Percentiles rank a stretch among this genome's conserved stretches.
These are phyloP conservation scores for Neobulgaria alba DNA, from an alignment of 2,329 filamentous ascomycete genomes.

Conservation along the genomic window DNA sequence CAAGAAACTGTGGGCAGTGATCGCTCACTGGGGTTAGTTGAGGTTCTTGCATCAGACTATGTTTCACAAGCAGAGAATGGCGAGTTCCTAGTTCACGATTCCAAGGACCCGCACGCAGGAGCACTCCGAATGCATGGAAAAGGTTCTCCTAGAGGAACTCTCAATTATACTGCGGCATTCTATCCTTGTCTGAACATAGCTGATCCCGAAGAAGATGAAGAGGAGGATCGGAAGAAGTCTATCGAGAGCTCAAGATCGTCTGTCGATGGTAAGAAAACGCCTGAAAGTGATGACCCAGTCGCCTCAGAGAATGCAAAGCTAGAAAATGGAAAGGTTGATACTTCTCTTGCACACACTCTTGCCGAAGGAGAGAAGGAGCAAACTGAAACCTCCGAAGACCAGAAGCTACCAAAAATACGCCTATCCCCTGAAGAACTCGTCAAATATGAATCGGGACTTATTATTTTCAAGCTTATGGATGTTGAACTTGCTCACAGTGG, in stretches of 20 bases:
- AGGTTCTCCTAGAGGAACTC: conserved; percentile 65
- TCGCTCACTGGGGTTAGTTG: conserved; percentile 73
- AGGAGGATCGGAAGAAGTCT: conserved; percentile 29
- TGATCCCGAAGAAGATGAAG: conserved; percentile 77
- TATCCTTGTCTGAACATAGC: conserved; percentile 81
- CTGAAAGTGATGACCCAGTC: conserved; percentile 14
- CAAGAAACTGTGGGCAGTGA: conserved; percentile 88
- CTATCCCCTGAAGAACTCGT: conserved; percentile 73
- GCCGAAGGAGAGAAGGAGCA: conserved; percentile 32
- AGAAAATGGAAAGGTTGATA: conserved; percentile 22
- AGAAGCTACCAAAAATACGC: conserved; percentile 63
- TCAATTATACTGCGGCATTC: conserved; percentile 81
- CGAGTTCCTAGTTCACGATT: conserved; percentile 71
- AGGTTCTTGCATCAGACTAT: conserved; percentile 71
- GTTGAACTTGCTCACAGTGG: conserved; percentile 71
- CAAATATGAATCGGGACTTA: conserved; percentile 80
- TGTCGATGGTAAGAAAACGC: conserved; percentile 15
- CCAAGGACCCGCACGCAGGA: conserved; percentile 58
- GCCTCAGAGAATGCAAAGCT: conserved; percentile 34
- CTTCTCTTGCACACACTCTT: conserved; percentile 20
- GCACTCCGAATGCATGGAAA: conserved; percentile 67
- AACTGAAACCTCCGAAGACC: conserved; percentile 35
- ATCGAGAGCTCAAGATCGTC: conserved; percentile 20
- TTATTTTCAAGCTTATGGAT: conserved; percentile 92
- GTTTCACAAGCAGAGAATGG: conserved; percentile 69